Evolutionary conservation across 192 early-diverging fungal genomes (phyloP).

Genomic region (Linnemannia zychae): DNA sequence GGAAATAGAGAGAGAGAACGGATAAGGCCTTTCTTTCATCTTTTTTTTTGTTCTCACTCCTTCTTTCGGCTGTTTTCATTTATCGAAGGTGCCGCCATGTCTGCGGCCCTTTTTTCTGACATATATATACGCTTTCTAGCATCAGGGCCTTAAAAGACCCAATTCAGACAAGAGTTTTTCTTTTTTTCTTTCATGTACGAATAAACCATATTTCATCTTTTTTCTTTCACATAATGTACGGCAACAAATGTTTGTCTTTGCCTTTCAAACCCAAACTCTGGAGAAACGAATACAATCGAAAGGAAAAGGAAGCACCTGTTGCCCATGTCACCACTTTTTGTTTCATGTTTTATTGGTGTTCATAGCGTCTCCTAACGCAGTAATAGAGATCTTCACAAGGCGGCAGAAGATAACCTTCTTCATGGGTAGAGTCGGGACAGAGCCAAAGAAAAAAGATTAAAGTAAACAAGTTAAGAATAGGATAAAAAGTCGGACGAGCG

Average conservation of each 20-base stretch:
- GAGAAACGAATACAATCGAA: too few relatives aligned
- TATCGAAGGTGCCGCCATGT: background rate
- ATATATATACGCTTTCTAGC: background rate
- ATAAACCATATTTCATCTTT: background rate
- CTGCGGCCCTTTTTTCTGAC: background rate
- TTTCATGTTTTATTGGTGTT: background rate
- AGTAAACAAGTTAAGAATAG: too few relatives aligned
- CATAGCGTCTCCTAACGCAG: background rate
- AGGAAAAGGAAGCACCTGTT: too few relatives aligned
- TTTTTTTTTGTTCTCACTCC: background rate
- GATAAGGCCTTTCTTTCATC: background rate
- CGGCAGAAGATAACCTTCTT: too few relatives aligned
- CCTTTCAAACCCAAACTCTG: too few relatives aligned
- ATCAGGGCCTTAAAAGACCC: background rate
- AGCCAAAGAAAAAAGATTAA: too few relatives aligned
- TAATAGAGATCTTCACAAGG: too few relatives aligned
- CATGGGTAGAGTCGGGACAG: too few relatives aligned
- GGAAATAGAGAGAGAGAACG: too few relatives aligned
- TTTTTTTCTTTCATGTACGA: constrained; percentile 4
- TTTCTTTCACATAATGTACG: too few relatives aligned
- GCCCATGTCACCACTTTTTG: background rate
- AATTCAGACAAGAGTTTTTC: background rate
- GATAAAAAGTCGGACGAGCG: too few relatives aligned
- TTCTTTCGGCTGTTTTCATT: background rate
- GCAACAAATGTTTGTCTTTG: too few relatives aligned